These are phyloP conservation scores for Helichrysum umbraculigerum DNA, from an alignment of 129 eudicot species.

Conservation along the genomic window DNA sequence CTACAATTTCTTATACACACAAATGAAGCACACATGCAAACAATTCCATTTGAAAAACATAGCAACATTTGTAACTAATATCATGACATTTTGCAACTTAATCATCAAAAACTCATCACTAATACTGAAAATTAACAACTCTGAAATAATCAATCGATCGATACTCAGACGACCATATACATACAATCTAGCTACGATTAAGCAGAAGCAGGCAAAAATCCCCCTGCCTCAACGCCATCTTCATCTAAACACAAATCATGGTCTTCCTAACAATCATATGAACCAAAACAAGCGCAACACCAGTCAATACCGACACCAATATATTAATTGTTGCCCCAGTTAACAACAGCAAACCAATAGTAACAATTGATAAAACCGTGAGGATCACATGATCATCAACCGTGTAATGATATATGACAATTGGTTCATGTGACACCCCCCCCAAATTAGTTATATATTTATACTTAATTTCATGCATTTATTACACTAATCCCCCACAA, in stretches of 20 bases:
- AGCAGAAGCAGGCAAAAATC: conserved; percentile 34
- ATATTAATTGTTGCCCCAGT: conserved; percentile 55
- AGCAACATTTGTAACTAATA: conserved; percentile 6
- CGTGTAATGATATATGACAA: conserved; percentile 33
- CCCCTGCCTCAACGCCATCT: conserved; percentile 50
- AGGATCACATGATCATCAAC: conserved; percentile 49
- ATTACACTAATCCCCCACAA: too few species aligned
- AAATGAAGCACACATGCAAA: neutral
- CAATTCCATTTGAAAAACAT: neutral
- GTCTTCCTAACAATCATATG: conserved; percentile 66
- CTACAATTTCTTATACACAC: neutral
- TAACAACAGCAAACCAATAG: conserved; percentile 50
- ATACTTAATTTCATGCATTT: too few species aligned
- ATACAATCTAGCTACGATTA: conserved; percentile 13
- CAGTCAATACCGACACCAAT: conserved; percentile 45
- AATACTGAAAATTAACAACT: conserved; percentile 7
- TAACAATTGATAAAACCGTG: conserved; percentile 42
- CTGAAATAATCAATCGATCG: neutral
- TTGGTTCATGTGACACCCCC: too few species aligned
- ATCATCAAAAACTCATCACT: neutral
- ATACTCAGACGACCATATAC: too few species aligned
- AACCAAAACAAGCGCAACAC: conserved; percentile 50
- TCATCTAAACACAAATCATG: conserved; percentile 58
- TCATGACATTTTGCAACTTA: conserved; percentile 11
- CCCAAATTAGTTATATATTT: too few species aligned